These are phyloP conservation scores for Aspergillus thermomutatus DNA, from an alignment of 2,329 filamentous ascomycete species.

Conservation along the genomic window DNA sequence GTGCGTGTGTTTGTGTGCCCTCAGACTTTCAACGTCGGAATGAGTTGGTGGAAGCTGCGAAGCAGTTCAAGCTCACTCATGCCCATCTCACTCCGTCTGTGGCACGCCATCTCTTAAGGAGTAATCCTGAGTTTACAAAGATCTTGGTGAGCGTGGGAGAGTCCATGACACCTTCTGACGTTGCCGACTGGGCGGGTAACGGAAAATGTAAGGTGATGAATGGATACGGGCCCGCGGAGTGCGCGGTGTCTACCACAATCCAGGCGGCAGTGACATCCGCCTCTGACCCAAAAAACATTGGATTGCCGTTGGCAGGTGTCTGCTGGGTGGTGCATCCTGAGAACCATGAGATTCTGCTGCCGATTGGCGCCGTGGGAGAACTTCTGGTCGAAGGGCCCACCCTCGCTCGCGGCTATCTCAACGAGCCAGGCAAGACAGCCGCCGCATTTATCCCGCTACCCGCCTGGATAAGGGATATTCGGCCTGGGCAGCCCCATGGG, in stretches of 20 bases:
- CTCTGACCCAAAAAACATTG: neutral
- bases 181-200: slow-evolving; percentile 3
- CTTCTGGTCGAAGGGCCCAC: slow-evolving; percentile 6
- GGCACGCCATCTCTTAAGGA: neutral
- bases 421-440: slow-evolving; percentile 21
- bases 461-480: too few relatives aligned
- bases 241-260: neutral
- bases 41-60: neutral
- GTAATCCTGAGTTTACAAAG: slow-evolving; percentile 13
- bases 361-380: slow-evolving; percentile 14
- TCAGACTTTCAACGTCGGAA: slow-evolving; percentile 33
- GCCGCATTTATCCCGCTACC: slow-evolving; percentile 25
- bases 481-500: neutral
- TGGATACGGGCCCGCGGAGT: slow-evolving; percentile 11
- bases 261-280: neutral
- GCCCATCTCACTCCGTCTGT: neutral
- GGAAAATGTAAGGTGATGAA: slow-evolving; percentile 2
- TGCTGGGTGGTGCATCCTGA: neutral
- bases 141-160: slow-evolving; percentile 39
- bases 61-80: neutral
- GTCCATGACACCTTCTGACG: slow-evolving; percentile 4
- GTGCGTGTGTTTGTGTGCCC: slow-evolving; percentile 45
- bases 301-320: neutral
- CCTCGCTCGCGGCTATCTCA: slow-evolving; percentile 36
- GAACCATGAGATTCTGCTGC: neutral